Conservation (phyloP, 73 alveolate species). For the Paramecium tetraurelia region DNA sequence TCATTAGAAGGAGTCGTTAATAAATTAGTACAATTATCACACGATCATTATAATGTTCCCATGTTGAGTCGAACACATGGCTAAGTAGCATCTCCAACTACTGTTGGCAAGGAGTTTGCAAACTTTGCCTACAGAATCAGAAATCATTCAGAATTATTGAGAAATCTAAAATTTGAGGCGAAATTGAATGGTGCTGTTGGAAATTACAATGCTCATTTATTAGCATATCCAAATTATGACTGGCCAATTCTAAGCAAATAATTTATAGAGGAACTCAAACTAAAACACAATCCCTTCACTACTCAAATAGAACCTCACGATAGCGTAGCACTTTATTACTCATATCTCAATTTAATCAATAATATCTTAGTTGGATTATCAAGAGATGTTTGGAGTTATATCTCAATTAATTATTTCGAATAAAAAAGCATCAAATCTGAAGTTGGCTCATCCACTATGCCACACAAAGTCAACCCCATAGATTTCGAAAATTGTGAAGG, state of each 20-base stretch:
- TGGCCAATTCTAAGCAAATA: constrained; percentile 78
- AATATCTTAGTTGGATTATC: constrained; percentile 82
- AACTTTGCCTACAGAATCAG: constrained; percentile 84
- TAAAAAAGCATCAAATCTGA: constrained; percentile 74
- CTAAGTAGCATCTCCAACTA: constrained; percentile 90
- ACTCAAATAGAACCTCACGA: constrained; percentile 94
- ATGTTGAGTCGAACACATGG: constrained; percentile 95
- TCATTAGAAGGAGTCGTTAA: constrained; percentile 58
- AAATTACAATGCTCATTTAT: constrained; percentile 85
- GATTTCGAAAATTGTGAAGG: constrained; percentile 95
- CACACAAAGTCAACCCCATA: constrained; percentile 92
- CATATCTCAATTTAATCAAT: constrained; percentile 63
- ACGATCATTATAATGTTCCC: constrained; percentile 72
- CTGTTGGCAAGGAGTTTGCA: constrained; percentile 90
- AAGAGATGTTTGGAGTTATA: constrained; percentile 89
- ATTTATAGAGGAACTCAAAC: constrained; percentile 80
- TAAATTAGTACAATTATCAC: constrained; percentile 63
- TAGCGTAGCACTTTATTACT: constrained; percentile 71
- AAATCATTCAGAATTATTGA: constrained; percentile 59
- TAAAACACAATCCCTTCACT: constrained; percentile 86
- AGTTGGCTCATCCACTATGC: constrained; percentile 95
- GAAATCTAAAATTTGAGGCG: constrained; percentile 72
- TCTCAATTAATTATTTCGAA: constrained; percentile 81
- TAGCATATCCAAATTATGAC: constrained; percentile 85
- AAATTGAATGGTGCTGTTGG: constrained; percentile 96